Evolutionary conservation across 306 rosid species (phyloP), one percentile per base, ranked within the genome.

Genomic region (Vicia faba): DNA sequence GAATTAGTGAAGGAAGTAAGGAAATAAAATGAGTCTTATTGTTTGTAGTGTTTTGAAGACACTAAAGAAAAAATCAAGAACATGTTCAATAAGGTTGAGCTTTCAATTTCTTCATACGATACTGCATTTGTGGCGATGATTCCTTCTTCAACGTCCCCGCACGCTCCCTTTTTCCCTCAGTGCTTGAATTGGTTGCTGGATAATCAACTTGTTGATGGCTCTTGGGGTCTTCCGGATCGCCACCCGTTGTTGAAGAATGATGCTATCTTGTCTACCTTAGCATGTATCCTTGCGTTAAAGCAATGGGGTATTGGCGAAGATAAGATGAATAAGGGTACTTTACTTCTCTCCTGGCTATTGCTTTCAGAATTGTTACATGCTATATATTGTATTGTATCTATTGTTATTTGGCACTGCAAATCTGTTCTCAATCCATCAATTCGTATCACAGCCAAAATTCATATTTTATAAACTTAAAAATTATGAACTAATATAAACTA

Each of bases 91-190:
- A 75, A 86, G 65, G 96, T 88, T 57, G 89, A 89, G 61, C 89
- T 87, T 57, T 88, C 88, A 25, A 65, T 81, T 66, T 92, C 98
- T 58, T 82, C 88, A 1, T 92, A 89, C 67, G 96, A 92, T 77
- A 92, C 98, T 4, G 93, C 98, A 72, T 84, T 95, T 96, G 92
- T 92, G 59, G 98, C 98, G 28, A 87, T 86, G 98, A 68, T 87
- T 68, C 89, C 91, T 66, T 86, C 91, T 40, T 81, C 83, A 39
- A 61, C 78, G 73, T 82, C 91, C 43, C 58, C 69, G 7, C 46
- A 46, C 11, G 62, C 69, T 26, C 98, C 96, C 7, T 77, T 79
- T 73, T 92, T 89, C 68, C 98, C 96, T 13, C 79, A 81, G 39
- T 87, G 96, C 53, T 54, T 92, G 60, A 74, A 84, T 39, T 92